Conservation (phyloP, 345 rosid genomes). For the Hirschfeldia incana region DNA sequence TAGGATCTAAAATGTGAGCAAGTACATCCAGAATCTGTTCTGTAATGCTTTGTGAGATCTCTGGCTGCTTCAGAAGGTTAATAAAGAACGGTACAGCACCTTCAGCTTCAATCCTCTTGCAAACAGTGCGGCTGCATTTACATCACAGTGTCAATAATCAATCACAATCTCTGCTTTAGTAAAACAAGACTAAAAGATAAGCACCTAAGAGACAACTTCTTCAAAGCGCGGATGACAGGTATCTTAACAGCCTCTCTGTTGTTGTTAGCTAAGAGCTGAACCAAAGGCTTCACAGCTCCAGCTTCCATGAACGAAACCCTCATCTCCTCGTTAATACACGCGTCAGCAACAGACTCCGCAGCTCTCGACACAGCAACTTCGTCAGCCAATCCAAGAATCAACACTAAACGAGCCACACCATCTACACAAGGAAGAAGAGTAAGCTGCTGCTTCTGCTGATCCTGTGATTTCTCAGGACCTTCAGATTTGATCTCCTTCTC, state of each 20-base stretch:
- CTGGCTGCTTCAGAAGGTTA: slow-evolving; percentile 52
- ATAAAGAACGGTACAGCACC: slow-evolving; percentile 56
- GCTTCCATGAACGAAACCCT: slow-evolving; percentile 82
- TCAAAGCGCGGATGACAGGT: slow-evolving; percentile 62
- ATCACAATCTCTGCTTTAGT: slow-evolving; percentile 2
- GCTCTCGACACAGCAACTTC: slow-evolving; percentile 68
- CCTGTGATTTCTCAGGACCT: slow-evolving; percentile 36
- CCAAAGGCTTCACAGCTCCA: slow-evolving; percentile 71
- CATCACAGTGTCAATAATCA: background rate
- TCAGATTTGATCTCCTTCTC: slow-evolving; percentile 55
- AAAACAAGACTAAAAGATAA: background rate
- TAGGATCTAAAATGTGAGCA: slow-evolving; percentile 70
- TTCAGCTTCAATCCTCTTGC: slow-evolving; percentile 73
- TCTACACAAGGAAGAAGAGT: slow-evolving; percentile 75
- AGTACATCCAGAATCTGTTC: slow-evolving; percentile 72
- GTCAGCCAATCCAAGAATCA: slow-evolving; percentile 81
- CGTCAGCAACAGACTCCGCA: slow-evolving; percentile 76
- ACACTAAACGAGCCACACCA: slow-evolving; percentile 86
- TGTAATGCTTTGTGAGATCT: slow-evolving; percentile 46
- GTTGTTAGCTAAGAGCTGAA: slow-evolving; percentile 64
- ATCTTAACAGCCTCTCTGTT: slow-evolving; percentile 49
- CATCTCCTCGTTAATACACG: slow-evolving; percentile 75
- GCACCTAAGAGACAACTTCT: slow-evolving; percentile 71
- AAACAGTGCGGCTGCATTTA: slow-evolving; percentile 59
- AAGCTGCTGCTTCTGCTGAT: slow-evolving; percentile 34